Evolutionary conservation across 352 stramenopile species (phyloP).

Genomic region (Blastocystis sp.): DNA sequence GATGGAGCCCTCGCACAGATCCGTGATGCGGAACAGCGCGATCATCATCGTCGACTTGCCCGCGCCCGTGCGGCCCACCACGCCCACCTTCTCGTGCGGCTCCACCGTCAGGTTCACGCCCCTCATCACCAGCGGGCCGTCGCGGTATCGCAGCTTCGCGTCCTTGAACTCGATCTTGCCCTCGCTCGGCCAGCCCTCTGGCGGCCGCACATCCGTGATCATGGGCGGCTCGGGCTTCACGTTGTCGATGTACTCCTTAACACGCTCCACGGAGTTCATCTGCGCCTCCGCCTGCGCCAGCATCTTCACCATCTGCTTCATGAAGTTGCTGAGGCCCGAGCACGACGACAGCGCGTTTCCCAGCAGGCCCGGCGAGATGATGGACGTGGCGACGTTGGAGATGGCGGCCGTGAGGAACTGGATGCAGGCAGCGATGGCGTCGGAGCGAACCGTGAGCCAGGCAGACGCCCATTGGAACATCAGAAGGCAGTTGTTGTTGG

Average conservation of each 20-base stretch:
- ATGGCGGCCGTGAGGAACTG: constrained; percentile 65
- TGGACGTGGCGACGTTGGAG: constrained; percentile 47
- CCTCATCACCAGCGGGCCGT: too few species aligned
- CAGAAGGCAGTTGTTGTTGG: background rate
- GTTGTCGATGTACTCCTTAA: constrained; percentile 69
- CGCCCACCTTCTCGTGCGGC: too few species aligned
- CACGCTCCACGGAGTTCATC: constrained; percentile 71
- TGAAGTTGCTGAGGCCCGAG: constrained; percentile 31
- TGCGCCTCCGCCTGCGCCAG: constrained; percentile 69
- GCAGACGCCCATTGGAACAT: constrained; percentile 39
- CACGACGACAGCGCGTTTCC: constrained; percentile 53
- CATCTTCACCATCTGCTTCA: constrained; percentile 69
- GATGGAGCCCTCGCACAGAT: too few species aligned
- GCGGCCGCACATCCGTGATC: too few species aligned
- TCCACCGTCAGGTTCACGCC: too few species aligned
- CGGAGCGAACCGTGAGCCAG: constrained; percentile 71
- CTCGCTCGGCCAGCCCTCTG: too few species aligned
- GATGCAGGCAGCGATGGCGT: constrained; percentile 69
- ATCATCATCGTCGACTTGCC: too few species aligned
- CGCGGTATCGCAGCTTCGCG: too few species aligned
- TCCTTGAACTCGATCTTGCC: too few species aligned
- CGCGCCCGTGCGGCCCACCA: too few species aligned
- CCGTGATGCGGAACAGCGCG: too few species aligned
- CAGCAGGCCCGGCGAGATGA: background rate
- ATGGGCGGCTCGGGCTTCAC: background rate